Conservation (phyloP, 2,329 filamentous ascomycete genomes). For the Exserohilum rostratum region DNA sequence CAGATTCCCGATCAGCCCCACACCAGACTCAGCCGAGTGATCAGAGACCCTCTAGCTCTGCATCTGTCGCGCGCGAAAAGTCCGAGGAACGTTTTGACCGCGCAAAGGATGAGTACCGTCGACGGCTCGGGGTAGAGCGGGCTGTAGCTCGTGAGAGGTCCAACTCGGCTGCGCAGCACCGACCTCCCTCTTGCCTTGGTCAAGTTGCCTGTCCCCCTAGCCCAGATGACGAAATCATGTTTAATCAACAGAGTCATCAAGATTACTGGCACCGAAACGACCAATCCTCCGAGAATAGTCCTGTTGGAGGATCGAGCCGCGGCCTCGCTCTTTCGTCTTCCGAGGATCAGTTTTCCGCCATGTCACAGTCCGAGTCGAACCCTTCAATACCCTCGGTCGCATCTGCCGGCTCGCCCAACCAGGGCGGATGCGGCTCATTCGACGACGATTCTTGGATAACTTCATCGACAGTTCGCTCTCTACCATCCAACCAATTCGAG, state of each 20-base stretch:
- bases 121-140: conserved; percentile 43
- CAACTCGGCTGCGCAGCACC: conserved; percentile 27
- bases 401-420: conserved; percentile 55
- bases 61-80: conserved; percentile 26
- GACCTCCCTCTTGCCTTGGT: conserved; percentile 36
- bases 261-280: conserved; percentile 39
- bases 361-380: conserved; percentile 58
- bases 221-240: conserved; percentile 51
- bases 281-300: conserved; percentile 50
- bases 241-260: conserved; percentile 35
- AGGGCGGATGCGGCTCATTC: conserved; percentile 39
- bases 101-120: conserved; percentile 48
- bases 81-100: conserved; percentile 43
- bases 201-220: conserved; percentile 54
- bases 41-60: conserved; percentile 11
- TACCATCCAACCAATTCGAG: conserved; percentile 40
- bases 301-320: conserved; percentile 39
- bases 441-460: conserved; percentile 29
- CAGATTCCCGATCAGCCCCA: conserved; percentile 10
- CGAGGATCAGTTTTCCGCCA: conserved; percentile 55
- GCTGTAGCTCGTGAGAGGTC: conserved; percentile 35
- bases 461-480: conserved; percentile 44
- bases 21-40: conserved; percentile 2
- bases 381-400: conserved; percentile 59
- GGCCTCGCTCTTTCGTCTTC: conserved; percentile 54